Percentiles rank a stretch among this genome's conserved stretches.
These are phyloP conservation scores for Geotrichum histeridarum DNA, from an alignment of 1,139 yeast genomes.

Conservation along the genomic window DNA sequence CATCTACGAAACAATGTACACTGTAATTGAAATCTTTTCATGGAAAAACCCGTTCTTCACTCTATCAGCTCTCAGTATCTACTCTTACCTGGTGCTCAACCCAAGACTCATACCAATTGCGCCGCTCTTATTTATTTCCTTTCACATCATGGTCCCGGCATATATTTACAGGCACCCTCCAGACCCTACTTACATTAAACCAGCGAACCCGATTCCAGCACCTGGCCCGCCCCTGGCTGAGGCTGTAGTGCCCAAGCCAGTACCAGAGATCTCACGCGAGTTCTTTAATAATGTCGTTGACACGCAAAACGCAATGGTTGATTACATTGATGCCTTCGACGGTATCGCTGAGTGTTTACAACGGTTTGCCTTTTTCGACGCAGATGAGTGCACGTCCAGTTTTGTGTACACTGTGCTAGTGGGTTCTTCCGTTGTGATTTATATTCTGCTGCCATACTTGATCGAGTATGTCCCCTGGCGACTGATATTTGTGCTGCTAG, in stretches of 20 bases:
- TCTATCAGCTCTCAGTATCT: slow-evolving; percentile 50
- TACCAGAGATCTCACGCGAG: slow-evolving; percentile 73
- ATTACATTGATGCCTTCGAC: slow-evolving; percentile 64
- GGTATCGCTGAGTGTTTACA: slow-evolving; percentile 45
- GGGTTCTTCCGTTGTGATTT: slow-evolving; percentile 32
- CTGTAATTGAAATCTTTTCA: slow-evolving; percentile 52
- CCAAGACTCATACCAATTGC: slow-evolving; percentile 52
- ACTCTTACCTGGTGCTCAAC: slow-evolving; percentile 56
- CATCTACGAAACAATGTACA: slow-evolving; percentile 45
- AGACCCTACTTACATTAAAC: slow-evolving; percentile 23
- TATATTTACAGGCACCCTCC: slow-evolving; percentile 48
- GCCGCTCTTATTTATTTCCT: slow-evolving; percentile 53
- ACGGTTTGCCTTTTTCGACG: slow-evolving; percentile 60
- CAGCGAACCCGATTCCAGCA: slow-evolving; percentile 30
- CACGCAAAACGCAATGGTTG: slow-evolving; percentile 74
- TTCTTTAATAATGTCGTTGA: slow-evolving; percentile 76
- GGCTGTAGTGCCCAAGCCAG: slow-evolving; percentile 60
- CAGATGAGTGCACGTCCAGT: slow-evolving; percentile 58
- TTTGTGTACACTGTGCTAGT: slow-evolving; percentile 40
- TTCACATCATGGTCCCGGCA: slow-evolving; percentile 63
- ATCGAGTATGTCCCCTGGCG: slow-evolving; percentile 39
- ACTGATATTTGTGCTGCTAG: slow-evolving; percentile 35
- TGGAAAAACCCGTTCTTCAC: slow-evolving; percentile 68
- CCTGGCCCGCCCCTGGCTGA: slow-evolving; percentile 49
- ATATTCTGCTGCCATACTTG: slow-evolving; percentile 35